Conservation (phyloP, 306 rosid genomes). For the Gastrolobium bilobum region DNA sequence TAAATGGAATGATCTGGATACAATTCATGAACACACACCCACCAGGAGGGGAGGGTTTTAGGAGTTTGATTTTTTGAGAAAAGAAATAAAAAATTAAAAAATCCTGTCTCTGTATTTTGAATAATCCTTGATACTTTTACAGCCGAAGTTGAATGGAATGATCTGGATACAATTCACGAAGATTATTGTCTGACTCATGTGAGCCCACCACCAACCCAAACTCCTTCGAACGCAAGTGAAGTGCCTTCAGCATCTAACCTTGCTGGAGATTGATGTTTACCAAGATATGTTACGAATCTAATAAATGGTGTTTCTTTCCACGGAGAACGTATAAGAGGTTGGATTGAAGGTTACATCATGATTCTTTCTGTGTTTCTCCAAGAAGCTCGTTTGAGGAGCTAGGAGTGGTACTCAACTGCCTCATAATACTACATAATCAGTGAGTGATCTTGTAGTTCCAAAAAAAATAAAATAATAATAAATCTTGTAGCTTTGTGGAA, state of each 20-base stretch:
- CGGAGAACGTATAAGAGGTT: conserved; percentile 63
- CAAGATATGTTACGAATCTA: conserved; percentile 41
- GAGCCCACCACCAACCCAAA: conserved; percentile 55
- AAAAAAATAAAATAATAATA: neutral
- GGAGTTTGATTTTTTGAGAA: too few species aligned
- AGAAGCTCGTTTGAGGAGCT: conserved; percentile 42
- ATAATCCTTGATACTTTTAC: conserved; percentile 60
- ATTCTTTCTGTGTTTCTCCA: conserved; percentile 41
- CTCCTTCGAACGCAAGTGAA: conserved; percentile 57
- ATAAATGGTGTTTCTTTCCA: conserved; percentile 35
- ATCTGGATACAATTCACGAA: conserved; percentile 62
- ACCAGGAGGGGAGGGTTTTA: too few species aligned
- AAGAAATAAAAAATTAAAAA: too few species aligned
- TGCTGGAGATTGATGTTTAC: conserved; percentile 56
- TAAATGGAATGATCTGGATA: conserved; percentile 64
- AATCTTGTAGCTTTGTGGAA: conserved; percentile 42
- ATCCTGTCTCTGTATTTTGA: neutral
- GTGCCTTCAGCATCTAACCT: conserved; percentile 63
- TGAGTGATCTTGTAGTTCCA: conserved; percentile 35
- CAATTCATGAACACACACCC: neutral
- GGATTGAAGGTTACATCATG: conserved; percentile 66
- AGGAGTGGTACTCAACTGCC: conserved; percentile 22
- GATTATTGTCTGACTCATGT: conserved; percentile 59
- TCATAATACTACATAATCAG: conserved; percentile 46
- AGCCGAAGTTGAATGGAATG: conserved; percentile 87